These are phyloP conservation scores for Erodium chrysanthum DNA, from an alignment of 441 rosid species.

Conservation along the genomic window DNA sequence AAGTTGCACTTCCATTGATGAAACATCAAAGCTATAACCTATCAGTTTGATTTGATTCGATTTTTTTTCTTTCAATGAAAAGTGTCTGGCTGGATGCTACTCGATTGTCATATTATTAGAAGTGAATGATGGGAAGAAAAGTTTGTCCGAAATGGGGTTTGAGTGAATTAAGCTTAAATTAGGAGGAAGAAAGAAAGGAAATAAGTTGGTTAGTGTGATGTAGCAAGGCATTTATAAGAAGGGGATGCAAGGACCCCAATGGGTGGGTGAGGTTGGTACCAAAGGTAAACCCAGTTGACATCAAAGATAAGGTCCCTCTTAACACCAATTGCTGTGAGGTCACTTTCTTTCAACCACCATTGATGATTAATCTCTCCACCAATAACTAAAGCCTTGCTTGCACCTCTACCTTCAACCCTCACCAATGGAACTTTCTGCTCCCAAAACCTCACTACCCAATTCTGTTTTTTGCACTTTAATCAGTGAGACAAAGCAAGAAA, in stretches of 20 bases:
- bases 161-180: not conserved
- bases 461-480: not conserved
- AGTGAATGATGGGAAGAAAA: not conserved
- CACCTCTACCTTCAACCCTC: not conserved
- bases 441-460: not conserved
- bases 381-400: not conserved
- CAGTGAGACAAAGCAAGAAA: not conserved
- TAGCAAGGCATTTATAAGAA: constrained; percentile 6
- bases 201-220: not conserved
- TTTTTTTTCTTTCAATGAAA: too few relatives aligned
- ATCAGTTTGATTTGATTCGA: too few relatives aligned
- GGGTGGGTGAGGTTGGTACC: constrained; percentile 9
- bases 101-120: not conserved
- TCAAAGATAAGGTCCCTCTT: constrained; percentile 1
- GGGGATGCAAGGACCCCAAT: constrained; percentile 3
- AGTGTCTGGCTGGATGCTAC: not conserved
- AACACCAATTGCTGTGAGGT: not conserved
- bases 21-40: too few relatives aligned
- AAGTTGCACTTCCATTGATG: too few relatives aligned
- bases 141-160: not conserved
- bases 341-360: constrained; percentile 5
- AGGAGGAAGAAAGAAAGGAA: too few relatives aligned
- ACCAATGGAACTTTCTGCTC: not conserved
- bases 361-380: not conserved
- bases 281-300: not conserved